Percentiles rank a stretch among this genome's conserved stretches.
These are phyloP conservation scores for Melocanna baccifera DNA, from an alignment of 176 grass and related monocot genomes.

Conservation along the genomic window DNA sequence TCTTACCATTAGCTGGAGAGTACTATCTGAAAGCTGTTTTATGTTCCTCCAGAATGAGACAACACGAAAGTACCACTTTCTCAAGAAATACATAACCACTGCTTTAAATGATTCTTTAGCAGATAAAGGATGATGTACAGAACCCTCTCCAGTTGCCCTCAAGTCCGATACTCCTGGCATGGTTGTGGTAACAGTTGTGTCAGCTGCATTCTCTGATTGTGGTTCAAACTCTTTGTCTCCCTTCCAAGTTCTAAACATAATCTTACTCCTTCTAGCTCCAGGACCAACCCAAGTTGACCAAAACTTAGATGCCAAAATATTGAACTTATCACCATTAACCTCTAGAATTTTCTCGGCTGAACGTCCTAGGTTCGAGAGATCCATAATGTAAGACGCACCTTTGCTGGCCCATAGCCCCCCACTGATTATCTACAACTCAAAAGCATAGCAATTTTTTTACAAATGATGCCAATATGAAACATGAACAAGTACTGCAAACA, in stretches of 20 bases:
- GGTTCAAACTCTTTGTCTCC: constrained; percentile 74
- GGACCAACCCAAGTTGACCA: constrained; percentile 94
- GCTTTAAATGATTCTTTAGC: constrained; percentile 62
- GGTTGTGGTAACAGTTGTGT: constrained; percentile 38
- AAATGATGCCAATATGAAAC: background rate
- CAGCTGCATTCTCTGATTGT: constrained; percentile 53
- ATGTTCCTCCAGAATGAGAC: constrained; percentile 64
- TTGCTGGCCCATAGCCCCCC: constrained; percentile 75
- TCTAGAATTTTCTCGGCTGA: constrained; percentile 65
- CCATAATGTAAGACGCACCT: constrained; percentile 60
- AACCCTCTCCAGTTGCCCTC: constrained; percentile 40
- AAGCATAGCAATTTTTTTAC: constrained; percentile 4
- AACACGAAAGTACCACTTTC: constrained; percentile 53
- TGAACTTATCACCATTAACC: constrained; percentile 71
- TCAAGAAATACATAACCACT: constrained; percentile 54
- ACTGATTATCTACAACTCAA: constrained; percentile 67
- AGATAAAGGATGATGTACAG: constrained; percentile 56
- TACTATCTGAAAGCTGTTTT: constrained; percentile 51
- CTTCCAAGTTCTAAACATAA: constrained; percentile 82
- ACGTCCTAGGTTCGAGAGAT: constrained; percentile 47
- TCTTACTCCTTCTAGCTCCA: constrained; percentile 80
- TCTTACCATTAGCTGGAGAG: constrained; percentile 77
- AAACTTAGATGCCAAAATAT: constrained; percentile 80
- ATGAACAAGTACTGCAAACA: background rate
- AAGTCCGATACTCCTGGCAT: constrained; percentile 40